Evolutionary conservation across 2,329 filamentous ascomycete genomes (phyloP), one percentile per base, ranked within the genome.

Genomic region (Fusarium pininemorale): DNA sequence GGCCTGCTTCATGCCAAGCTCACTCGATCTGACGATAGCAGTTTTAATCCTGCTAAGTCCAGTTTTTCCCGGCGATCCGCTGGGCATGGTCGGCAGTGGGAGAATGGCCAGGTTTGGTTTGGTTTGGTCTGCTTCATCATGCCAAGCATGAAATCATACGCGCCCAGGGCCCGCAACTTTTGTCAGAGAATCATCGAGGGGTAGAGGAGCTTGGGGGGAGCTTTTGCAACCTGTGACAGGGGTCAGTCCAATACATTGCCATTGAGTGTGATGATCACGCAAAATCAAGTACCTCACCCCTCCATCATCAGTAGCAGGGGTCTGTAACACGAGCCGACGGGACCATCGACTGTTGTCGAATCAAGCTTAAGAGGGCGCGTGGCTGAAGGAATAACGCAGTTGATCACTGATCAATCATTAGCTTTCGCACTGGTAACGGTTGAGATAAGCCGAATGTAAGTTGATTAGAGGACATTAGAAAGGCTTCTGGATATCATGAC

Each of bases 111-210:
- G 50, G 64, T 39, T 44, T 35, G 3, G 32, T 35, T 35, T 35
- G 32, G 32, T 1, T 35, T 66, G 63, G 26, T 42, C 62, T 73
- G 66, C 63, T 69, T 57, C 57, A 59, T 73, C 39, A 61, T 67
- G 57, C 66, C 65, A 73, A 75, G 73, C 76, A 78, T 78, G 75
- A 78, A 75, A 75, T 78, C 72, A 77, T 77, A 72, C 64, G 69
- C 75, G 72, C 69, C 28, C 42, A 48, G 64, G 70, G 58, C 69
- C 66, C 62, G 55, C 70, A 66, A 45, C 60, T 58, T 37, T 59
- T 60, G 66, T 70, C 62, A 66, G 72, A 74, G 67, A 66, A 64
- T 63, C 37, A 72, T 76, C 66, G 75, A 77, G 75, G 72, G 73
- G 69, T 48, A 75, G 42, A 55, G 51, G 45, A 66, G 48, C 72